A percentile compares a stretch with the other conserved stretches of the same genome.
Conservation (phyloP, 1,284 basidiomycete genomes). For the Papiliotrema flavescens region DNA sequence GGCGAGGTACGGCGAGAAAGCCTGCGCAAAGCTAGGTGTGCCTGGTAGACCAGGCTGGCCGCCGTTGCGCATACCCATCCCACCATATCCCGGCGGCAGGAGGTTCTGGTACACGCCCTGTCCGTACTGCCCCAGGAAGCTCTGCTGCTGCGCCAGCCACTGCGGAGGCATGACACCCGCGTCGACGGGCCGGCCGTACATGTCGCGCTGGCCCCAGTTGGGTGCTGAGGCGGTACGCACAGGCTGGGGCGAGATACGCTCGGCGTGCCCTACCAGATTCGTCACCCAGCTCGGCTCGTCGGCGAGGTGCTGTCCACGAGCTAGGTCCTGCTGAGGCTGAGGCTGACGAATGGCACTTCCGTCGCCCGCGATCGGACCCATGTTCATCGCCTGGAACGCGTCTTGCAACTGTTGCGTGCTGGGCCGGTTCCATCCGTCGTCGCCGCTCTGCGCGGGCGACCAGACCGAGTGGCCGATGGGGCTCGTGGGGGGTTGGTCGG, state of each 20-base stretch:
- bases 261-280: conserved; percentile 39
- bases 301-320: not conserved
- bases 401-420: conserved; percentile 37
- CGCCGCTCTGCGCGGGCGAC: conserved; percentile 23
- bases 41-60: not conserved
- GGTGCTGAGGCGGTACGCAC: conserved; percentile 9
- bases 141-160: conserved; percentile 3
- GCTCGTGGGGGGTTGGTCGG: conserved; percentile 35
- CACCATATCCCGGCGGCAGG: not conserved
- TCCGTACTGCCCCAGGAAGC: not conserved
- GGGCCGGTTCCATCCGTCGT: conserved; percentile 36
- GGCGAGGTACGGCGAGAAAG: not conserved
- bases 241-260: conserved; percentile 27
- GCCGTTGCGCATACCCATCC: not conserved
- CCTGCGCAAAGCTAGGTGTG: conserved; percentile 6
- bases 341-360: not conserved
- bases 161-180: not conserved
- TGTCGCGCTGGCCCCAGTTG: conserved; percentile 16
- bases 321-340: conserved; percentile 6
- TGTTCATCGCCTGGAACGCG: conserved; percentile 43
- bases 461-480: conserved; percentile 43
- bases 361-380: conserved; percentile 10
- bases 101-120: not conserved
- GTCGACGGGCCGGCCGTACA: not conserved
- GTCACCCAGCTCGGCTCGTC: conserved; percentile 46